phyloP scores from a whole-genome alignment of 2,329 filamentous ascomycete species.

The Colletotrichum tofieldiae region DNA sequence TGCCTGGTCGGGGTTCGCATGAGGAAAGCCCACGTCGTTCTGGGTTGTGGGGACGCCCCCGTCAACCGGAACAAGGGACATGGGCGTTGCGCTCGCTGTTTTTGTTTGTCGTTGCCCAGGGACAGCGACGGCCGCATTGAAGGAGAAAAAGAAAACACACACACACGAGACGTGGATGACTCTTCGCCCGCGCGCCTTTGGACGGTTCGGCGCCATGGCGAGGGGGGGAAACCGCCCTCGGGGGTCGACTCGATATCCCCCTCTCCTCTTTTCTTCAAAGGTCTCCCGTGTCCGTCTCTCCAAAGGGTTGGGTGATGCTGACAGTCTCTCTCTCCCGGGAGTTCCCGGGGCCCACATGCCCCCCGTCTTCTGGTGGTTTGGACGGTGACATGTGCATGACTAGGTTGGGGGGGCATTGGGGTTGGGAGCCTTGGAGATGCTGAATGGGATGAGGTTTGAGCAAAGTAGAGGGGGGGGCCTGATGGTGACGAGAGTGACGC shows the following conservation, averaged over 20 bases:
- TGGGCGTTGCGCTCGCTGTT: not conserved
- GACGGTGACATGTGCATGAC: not conserved
- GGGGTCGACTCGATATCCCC: not conserved
- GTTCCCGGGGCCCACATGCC: not conserved
- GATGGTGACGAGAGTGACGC: not conserved
- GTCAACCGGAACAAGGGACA: not conserved
- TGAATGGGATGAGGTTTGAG: not conserved
- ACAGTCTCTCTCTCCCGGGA: not conserved
- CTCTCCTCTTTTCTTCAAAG: not conserved
- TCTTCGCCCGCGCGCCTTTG: not conserved
- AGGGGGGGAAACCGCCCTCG: not conserved
- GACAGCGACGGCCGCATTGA: not conserved
- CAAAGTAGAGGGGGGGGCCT: not conserved
- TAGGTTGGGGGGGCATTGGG: too few relatives aligned
- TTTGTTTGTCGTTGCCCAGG: not conserved
- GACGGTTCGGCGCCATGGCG: not conserved
- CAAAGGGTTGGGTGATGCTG: not conserved
- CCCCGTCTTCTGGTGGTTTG: not conserved
- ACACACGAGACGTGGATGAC: not conserved
- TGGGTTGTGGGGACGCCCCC: not conserved
- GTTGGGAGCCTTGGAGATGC: not conserved
- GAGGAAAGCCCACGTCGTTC: not conserved
- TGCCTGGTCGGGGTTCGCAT: not conserved
- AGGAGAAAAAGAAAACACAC: not conserved
- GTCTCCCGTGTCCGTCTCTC: not conserved